phyloP scores from a whole-genome alignment of 805 yeast species.

The Lachancea quebecensis region DNA sequence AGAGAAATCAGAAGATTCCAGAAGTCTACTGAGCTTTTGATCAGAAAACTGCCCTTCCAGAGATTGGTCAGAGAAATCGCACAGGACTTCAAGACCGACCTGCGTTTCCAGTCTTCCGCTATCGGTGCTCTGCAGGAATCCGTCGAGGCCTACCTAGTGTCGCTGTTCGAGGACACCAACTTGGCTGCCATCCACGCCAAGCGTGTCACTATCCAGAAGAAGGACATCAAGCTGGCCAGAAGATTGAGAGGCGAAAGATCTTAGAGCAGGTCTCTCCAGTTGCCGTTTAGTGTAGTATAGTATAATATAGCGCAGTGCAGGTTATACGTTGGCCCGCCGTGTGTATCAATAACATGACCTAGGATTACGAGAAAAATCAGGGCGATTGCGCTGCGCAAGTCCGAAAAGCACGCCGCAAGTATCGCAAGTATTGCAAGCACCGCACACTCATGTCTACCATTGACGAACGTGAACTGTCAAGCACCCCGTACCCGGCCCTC shows the following conservation, averaged over 20 bases:
- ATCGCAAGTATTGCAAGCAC: not conserved
- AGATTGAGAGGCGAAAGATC: conserved; percentile 97
- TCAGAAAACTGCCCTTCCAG: conserved; percentile 96
- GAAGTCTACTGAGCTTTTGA: conserved; percentile 88
- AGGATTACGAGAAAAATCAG: no score
- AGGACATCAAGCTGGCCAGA: conserved; percentile 96
- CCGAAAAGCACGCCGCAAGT: not conserved
- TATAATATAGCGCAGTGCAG: not conserved
- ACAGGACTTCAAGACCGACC: conserved; percentile 85
- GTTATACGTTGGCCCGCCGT: not conserved
- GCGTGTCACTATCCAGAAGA: conserved; percentile 98
- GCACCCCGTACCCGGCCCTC: conserved; percentile 36
- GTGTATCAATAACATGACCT: not conserved
- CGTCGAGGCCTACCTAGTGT: conserved; percentile 95
- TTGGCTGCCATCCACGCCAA: conserved; percentile 98
- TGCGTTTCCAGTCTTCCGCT: conserved; percentile 96
- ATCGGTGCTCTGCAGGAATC: conserved; percentile 98
- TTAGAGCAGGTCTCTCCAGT: conserved; percentile 6
- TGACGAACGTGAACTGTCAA: not conserved
- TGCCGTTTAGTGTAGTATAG: not conserved
- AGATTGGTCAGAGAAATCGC: conserved; percentile 95
- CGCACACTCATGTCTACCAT: not conserved
- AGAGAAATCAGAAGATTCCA: conserved; percentile 98
- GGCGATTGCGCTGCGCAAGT: not conserved
- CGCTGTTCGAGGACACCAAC: conserved; percentile 95